Evolutionary conservation across 2,329 filamentous ascomycete species (phyloP).

Genomic region (Trichoderma sp.): DNA sequence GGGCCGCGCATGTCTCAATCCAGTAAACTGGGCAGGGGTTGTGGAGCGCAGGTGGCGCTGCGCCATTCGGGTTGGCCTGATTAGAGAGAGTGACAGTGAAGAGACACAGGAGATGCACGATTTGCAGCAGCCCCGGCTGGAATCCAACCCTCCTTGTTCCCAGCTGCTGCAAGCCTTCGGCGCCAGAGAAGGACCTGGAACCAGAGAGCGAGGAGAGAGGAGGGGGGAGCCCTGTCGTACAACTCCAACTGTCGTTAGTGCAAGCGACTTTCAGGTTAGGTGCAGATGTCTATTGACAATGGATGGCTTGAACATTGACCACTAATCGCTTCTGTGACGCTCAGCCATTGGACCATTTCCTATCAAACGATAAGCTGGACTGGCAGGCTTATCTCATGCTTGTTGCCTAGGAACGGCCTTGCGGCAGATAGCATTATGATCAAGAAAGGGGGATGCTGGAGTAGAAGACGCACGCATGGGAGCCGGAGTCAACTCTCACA

Average conservation of each 20-base stretch:
- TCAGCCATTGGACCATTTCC: background rate
- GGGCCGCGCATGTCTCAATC: conserved; percentile 3
- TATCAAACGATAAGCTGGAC: conserved; percentile 6
- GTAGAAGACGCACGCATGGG: too few species aligned
- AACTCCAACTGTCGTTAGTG: background rate
- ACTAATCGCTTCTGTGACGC: background rate
- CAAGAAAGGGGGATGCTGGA: too few species aligned
- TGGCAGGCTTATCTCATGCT: conserved; percentile 3
- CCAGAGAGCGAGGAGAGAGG: background rate
- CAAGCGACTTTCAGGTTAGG: background rate
- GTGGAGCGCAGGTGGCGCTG: conserved; percentile 7
- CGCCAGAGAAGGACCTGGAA: background rate
- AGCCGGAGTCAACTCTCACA: background rate
- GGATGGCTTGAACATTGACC: background rate
- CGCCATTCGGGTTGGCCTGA: background rate
- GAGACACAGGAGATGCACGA: background rate
- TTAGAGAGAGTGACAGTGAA: too few species aligned
- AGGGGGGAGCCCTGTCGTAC: conserved; percentile 4
- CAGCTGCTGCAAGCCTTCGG: conserved; percentile 24
- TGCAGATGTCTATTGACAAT: conserved; percentile 3
- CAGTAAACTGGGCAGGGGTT: conserved; percentile 16
- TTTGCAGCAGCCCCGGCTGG: conserved; percentile 1
- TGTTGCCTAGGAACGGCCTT: too few species aligned
- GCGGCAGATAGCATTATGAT: too few species aligned
- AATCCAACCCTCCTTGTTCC: conserved; percentile 12